phyloP scores from a whole-genome alignment of 768 basidiomycete genomes.

The Leccinum disarticulatum region DNA sequence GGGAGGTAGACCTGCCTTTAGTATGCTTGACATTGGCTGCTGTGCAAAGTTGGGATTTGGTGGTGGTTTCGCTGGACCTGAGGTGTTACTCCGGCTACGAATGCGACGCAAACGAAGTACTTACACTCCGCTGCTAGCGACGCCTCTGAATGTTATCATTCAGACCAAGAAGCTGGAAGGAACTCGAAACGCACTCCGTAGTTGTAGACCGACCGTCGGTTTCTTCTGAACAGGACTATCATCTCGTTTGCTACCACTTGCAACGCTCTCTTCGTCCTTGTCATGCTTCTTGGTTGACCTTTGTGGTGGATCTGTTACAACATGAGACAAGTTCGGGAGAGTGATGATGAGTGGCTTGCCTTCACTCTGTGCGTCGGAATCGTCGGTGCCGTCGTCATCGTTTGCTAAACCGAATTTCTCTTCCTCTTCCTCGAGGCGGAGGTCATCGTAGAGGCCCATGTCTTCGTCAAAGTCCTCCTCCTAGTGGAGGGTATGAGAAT shows the following conservation, averaged over 20 bases:
- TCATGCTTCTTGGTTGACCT: conserved; percentile 72
- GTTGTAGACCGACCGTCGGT: conserved; percentile 55
- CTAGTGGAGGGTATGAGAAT: conserved; percentile 43
- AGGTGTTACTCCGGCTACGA: conserved; percentile 6
- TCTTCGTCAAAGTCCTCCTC: conserved; percentile 98
- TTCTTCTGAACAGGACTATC: conserved; percentile 84
- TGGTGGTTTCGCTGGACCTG: conserved; percentile 55
- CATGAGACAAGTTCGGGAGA: neutral
- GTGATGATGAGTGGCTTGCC: conserved; percentile 39
- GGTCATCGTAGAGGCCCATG: conserved; percentile 96
- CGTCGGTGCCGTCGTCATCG: conserved; percentile 74
- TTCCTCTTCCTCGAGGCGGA: conserved; percentile 95
- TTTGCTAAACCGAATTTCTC: conserved; percentile 81
- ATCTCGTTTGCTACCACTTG: conserved; percentile 68
- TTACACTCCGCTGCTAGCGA: conserved; percentile 63
- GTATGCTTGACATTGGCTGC: conserved; percentile 72
- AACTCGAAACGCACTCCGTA: conserved; percentile 63
- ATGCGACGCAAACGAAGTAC: conserved; percentile 16
- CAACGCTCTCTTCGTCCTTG: conserved; percentile 70
- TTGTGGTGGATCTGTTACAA: conserved; percentile 54
- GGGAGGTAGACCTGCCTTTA: conserved; percentile 70
- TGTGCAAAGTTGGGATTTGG: conserved; percentile 80
- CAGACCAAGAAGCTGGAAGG: conserved; percentile 10
- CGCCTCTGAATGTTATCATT: conserved; percentile 48
- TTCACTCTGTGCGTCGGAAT: conserved; percentile 73